Base-by-base conservation (phyloP, 805 yeast species). In the Myxozyma mucilagina region DNA sequence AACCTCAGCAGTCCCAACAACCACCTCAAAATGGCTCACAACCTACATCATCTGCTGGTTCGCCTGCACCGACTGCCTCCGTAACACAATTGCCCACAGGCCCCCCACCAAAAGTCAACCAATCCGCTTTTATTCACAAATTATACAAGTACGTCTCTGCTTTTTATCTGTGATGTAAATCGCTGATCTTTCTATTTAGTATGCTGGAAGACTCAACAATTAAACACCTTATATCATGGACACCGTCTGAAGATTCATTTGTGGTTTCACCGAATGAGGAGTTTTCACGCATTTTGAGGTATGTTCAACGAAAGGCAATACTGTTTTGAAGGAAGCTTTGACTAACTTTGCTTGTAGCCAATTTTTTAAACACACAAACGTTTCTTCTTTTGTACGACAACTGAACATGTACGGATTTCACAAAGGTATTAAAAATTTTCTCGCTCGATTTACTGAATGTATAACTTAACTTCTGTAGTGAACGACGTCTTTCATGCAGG, bases 351-450 rank as follows among this genome's bases (percentile, higher is more conserved):
- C 20, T 16, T 51, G 32, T 24, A 44, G 80, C 79, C 59, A 79
- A 50, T 91, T 89, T 73, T 92, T 93, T 79, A 93, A 93, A 73
- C 97, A 92, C 76, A 96, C 96, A 3, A 93, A 93, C 71, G 90
- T 92, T 34, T 90, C 96, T 29, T 86, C 93, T 62, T 93, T 93
- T 77, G 97, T 93, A 39, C 83, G 97, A 50, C 97, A 93, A 75
- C 78, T 92, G 49, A 96, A 93, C 77, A 93, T 92, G 97, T 91
- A 91, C 73, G 97, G 97, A 1, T 91, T 92, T 77, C 97, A 92
- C 74, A 91, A 92, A 75, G 67, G 67, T 64, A 39, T 7, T 47
- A 16, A 24, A 24, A 5, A 24, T n/a, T 7, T 34, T 86, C 82
- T 24, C 36, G 39, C n/a, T 7, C 6, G 43, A n/a, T 50, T 16